Evolutionary conservation across 1,139 yeast genomes (phyloP).

Genomic region (Blastobotrys buckinghamii): DNA sequence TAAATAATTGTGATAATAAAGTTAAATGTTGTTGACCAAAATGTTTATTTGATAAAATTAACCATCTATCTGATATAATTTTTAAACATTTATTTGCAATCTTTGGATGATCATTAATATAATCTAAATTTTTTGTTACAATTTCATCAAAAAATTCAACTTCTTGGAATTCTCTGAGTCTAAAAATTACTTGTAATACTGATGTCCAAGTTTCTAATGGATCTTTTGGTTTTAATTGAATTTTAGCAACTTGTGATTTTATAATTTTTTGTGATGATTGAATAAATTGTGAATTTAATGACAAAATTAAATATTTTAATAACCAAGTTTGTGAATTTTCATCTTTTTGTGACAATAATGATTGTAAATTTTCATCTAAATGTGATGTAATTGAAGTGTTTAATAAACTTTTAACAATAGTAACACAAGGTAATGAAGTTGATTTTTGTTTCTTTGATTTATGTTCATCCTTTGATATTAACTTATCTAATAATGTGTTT

Average conservation of each 20-base stretch:
- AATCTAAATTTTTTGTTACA: conserved; percentile 16
- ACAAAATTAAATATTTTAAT: conserved; percentile 15
- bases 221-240: conserved; percentile 11
- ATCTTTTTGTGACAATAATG: neutral
- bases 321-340: conserved; percentile 13
- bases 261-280: neutral
- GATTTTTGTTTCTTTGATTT: conserved; percentile 5
- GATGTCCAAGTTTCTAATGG: conserved; percentile 15
- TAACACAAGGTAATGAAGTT: conserved; percentile 4
- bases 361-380: conserved; percentile 4
- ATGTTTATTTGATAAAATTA: conserved; percentile 19
- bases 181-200: conserved; percentile 19
- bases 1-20: conserved; percentile 16
- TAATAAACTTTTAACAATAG: conserved; percentile 8
- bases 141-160: conserved; percentile 17
- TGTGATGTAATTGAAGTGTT: neutral
- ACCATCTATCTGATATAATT: conserved; percentile 24
- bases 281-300: conserved; percentile 7
- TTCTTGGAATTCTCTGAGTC: conserved; percentile 21
- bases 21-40: conserved; percentile 17
- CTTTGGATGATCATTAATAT: conserved; percentile 14
- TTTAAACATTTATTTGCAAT: conserved; percentile 14
- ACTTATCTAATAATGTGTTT: conserved; percentile 13
- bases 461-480: conserved; percentile 4
- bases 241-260: conserved; percentile 13